These are phyloP conservation scores for Tulasnella sp. DNA, from an alignment of 768 basidiomycete genomes.

Conservation along the genomic window DNA sequence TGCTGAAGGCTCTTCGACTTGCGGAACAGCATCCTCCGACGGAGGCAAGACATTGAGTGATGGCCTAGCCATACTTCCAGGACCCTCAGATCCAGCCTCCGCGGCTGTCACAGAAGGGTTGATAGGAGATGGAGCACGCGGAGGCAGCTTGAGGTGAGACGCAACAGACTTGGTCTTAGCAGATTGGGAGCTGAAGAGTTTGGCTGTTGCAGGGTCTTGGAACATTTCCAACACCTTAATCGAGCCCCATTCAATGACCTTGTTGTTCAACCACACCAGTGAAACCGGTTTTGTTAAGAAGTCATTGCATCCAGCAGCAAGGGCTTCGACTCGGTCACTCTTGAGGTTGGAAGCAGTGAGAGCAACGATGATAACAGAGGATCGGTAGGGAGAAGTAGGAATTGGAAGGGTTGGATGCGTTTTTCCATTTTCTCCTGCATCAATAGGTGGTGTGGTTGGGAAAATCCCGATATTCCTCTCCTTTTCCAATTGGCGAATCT, in stretches of 20 bases:
- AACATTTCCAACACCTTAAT: slow-evolving; percentile 91
- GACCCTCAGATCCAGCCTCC: not conserved
- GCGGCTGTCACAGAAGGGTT: not conserved
- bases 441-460: slow-evolving; percentile 52
- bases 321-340: slow-evolving; percentile 89
- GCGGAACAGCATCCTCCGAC: too few relatives aligned
- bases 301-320: slow-evolving; percentile 97
- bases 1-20: too few relatives aligned
- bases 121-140: slow-evolving; percentile 7
- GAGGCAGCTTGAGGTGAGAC: slow-evolving; percentile 15
- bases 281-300: slow-evolving; percentile 97
- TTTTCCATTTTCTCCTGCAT: slow-evolving; percentile 32
- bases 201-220: slow-evolving; percentile 47
- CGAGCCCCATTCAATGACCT: slow-evolving; percentile 98
- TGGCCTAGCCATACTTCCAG: not conserved
- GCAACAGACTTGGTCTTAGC: slow-evolving; percentile 11
- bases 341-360: slow-evolving; percentile 93
- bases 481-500: slow-evolving; percentile 79
- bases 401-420: slow-evolving; percentile 36
- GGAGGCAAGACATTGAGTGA: slow-evolving; percentile 5
- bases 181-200: slow-evolving; percentile 4
- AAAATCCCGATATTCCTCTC: slow-evolving; percentile 50
- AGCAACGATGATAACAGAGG: slow-evolving; percentile 98
- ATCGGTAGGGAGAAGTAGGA: slow-evolving; percentile 38
- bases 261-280: slow-evolving; percentile 88